phyloP scores from a whole-genome alignment of 306 rosid genomes.

The Echinosophora koreensis region DNA sequence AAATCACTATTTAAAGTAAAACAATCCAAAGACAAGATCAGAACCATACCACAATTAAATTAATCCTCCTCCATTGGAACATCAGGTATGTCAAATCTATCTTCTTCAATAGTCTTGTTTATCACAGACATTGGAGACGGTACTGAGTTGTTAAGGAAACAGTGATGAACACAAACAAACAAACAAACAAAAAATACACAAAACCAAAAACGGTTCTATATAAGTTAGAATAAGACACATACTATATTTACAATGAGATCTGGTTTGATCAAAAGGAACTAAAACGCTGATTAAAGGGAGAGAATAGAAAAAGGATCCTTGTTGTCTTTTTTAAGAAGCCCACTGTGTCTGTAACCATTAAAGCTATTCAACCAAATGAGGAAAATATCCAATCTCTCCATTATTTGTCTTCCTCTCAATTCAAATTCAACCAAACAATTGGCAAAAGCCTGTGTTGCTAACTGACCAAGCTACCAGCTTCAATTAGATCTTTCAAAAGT shows the following conservation, averaged over 20 bases:
- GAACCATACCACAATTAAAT: conserved; percentile 54
- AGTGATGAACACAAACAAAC: background rate
- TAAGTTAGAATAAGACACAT: conserved; percentile 4
- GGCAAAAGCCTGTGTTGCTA: background rate
- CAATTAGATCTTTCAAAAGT: background rate
- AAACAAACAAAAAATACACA: background rate
- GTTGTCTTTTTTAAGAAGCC: background rate
- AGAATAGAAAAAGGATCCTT: background rate
- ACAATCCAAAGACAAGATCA: conserved; percentile 18
- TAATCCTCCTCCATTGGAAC: conserved; percentile 91
- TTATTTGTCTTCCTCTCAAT: background rate
- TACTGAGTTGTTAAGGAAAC: conserved; percentile 52
- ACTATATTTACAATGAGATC: background rate
- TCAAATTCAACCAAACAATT: background rate
- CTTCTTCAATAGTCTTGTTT: conserved; percentile 80
- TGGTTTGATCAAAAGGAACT: background rate
- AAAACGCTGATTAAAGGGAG: background rate
- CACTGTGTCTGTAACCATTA: background rate
- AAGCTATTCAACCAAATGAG: background rate
- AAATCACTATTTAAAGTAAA: conserved; percentile 6
- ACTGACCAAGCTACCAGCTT: background rate
- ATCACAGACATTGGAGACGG: conserved; percentile 64
- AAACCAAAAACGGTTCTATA: background rate
- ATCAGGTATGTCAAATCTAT: conserved; percentile 82
- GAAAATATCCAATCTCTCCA: background rate